phyloP scores from a whole-genome alignment of 805 yeast genomes.

The Candida anglica region DNA sequence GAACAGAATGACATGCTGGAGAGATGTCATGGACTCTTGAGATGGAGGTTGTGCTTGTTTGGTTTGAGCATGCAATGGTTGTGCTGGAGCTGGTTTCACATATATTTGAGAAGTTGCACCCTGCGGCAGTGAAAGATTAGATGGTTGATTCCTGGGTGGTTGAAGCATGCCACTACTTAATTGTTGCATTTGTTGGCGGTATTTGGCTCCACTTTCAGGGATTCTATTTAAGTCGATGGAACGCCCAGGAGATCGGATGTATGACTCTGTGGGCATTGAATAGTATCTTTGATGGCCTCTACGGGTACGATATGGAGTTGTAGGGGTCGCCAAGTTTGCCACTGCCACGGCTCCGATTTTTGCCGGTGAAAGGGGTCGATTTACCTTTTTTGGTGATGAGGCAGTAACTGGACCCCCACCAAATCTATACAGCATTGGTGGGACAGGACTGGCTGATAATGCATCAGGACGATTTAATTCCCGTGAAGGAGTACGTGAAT shows the following conservation, averaged over 20 bases:
- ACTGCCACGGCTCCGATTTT: conserved; percentile 72
- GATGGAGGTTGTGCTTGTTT: conserved; percentile 27
- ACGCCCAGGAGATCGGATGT: conserved; percentile 7
- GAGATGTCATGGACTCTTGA: conserved; percentile 42
- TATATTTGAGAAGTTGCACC: conserved; percentile 34
- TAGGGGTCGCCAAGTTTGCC: conserved; percentile 40
- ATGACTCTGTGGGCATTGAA: conserved; percentile 36
- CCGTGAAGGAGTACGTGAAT: conserved; percentile 1
- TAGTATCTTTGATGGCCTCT: conserved; percentile 36
- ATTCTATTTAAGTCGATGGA: conserved; percentile 4
- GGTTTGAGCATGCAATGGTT: conserved; percentile 32
- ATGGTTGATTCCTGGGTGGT: conserved; percentile 10
- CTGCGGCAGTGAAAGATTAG: conserved; percentile 10
- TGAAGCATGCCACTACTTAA: conserved; percentile 5
- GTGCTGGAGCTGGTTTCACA: conserved; percentile 40
- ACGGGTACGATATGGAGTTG: conserved; percentile 25
- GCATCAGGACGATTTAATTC: conserved; percentile 14
- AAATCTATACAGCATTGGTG: conserved; percentile 33
- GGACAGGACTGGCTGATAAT: conserved; percentile 24
- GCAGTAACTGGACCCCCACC: conserved; percentile 22
- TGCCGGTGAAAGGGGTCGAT: conserved; percentile 59
- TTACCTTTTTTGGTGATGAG: conserved; percentile 9
- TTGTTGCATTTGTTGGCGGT: conserved; percentile 3
- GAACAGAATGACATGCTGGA: conserved; percentile 51
- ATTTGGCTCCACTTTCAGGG: conserved; percentile 6